Conservation (phyloP, 352 stramenopile species). For the Pythium brassicae region DNA sequence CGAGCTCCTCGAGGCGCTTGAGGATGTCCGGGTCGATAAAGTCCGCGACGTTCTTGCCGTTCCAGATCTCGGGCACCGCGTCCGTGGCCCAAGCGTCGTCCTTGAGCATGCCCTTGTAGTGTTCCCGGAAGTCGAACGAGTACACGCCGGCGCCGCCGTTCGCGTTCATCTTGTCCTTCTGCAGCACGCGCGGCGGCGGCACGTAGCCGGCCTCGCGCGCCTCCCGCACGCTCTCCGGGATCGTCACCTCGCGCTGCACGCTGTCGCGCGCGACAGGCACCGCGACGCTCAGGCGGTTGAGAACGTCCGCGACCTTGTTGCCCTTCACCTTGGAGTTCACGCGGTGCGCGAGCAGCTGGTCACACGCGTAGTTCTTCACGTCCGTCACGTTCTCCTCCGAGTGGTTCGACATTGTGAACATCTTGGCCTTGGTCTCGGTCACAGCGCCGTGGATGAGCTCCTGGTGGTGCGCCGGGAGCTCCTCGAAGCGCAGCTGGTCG, state of each 20-base stretch:
- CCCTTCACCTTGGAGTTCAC: constrained; percentile 93
- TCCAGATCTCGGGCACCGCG: constrained; percentile 98
- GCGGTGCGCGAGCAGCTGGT: constrained; percentile 92
- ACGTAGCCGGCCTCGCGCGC: constrained; percentile 59
- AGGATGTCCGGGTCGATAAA: constrained; percentile 99
- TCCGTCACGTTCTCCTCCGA: constrained; percentile 96
- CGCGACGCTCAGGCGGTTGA: constrained; percentile 96
- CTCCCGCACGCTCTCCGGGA: constrained; percentile 91
- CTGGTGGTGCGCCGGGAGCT: constrained; percentile 72
- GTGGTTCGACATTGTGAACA: constrained; percentile 98
- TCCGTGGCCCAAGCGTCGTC: constrained; percentile 97
- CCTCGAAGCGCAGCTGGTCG: constrained; percentile 94
- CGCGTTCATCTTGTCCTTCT: constrained; percentile 89
- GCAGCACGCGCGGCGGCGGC: constrained; percentile 38
- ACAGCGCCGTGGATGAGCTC: constrained; percentile 79
- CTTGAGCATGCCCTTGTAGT: constrained; percentile 95
- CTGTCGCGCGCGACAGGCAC: constrained; percentile 92
- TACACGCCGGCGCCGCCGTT: constrained; percentile 98
- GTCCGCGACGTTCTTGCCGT: constrained; percentile 99
- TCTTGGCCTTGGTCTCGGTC: constrained; percentile 76
- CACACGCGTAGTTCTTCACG: constrained; percentile 94
- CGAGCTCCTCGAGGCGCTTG: constrained; percentile 92
- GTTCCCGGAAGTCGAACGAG: constrained; percentile 95
- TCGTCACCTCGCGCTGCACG: constrained; percentile 87
- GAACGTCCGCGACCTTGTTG: constrained; percentile 95